A percentile compares a stretch with the other conserved stretches of the same genome.
Evolutionary conservation across 1,139 yeast genomes (phyloP).

Genomic region (Schwanniomyces etchellsii): DNA sequence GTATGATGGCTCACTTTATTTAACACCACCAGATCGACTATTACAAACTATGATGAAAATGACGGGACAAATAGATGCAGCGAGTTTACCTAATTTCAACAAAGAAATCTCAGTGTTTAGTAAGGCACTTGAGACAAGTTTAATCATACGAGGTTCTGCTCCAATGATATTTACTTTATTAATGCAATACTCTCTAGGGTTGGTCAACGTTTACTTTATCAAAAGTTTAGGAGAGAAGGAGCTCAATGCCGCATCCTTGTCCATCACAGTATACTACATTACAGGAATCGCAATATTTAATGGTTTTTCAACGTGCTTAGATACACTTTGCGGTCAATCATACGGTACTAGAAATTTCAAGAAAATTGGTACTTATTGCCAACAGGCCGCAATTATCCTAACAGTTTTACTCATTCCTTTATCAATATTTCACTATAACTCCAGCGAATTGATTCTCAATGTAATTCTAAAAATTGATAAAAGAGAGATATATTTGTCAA

Average conservation of each 20-base stretch:
- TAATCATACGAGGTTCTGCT: no score
- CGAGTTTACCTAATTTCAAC: no score
- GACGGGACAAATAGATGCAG: no score
- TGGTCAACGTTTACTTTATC: constrained; percentile 78
- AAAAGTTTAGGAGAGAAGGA: constrained; percentile 80
- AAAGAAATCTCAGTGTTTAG: no score
- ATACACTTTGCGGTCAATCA: constrained; percentile 74
- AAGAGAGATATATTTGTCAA: constrained; percentile 45
- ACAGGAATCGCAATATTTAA: constrained; percentile 64
- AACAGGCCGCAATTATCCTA: constrained; percentile 59
- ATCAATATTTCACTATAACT: constrained; percentile 36
- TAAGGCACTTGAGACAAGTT: no score
- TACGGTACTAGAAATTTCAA: constrained; percentile 61
- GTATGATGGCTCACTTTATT: no score
- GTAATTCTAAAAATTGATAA: constrained; percentile 47
- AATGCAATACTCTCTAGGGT: constrained; percentile 75
- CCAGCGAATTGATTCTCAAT: constrained; percentile 45
- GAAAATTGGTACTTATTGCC: constrained; percentile 60
- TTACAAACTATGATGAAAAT: no score
- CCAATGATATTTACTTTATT: constrained; percentile 72
- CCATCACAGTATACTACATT: constrained; percentile 72
- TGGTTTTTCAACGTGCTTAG: constrained; percentile 70
- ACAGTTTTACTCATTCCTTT: constrained; percentile 53
- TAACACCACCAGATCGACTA: no score
- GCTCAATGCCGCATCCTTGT: constrained; percentile 58